Conservation (phyloP, 23 red algal genomes). For the Gracilaria domingensis region DNA sequence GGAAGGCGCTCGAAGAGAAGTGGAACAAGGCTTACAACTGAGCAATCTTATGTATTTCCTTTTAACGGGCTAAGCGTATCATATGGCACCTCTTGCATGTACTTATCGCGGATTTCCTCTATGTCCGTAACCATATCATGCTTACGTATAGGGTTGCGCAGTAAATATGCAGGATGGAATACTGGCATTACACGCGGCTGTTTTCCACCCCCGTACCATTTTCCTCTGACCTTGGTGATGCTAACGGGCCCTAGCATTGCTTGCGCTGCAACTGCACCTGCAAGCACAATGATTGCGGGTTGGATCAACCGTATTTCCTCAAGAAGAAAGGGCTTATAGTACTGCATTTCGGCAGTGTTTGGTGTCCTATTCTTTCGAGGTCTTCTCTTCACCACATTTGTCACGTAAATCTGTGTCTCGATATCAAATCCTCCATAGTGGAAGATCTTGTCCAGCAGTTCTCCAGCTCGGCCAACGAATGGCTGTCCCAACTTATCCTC, state of each 20-base stretch:
- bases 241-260: constrained; percentile 54
- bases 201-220: constrained; percentile 45
- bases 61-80: constrained; percentile 40
- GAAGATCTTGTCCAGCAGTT: constrained; percentile 83
- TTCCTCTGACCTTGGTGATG: constrained; percentile 64
- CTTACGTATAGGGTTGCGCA: constrained; percentile 64
- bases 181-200: constrained; percentile 56
- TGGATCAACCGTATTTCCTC: constrained; percentile 79
- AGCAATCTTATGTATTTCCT: neutral
- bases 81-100: constrained; percentile 52
- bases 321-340: constrained; percentile 70
- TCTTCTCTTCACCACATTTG: constrained; percentile 83
- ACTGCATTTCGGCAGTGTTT: constrained; percentile 58
- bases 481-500: constrained; percentile 72
- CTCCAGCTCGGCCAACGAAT: constrained; percentile 75
- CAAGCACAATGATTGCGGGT: constrained; percentile 61
- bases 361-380: constrained; percentile 70
- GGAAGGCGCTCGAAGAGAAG: constrained; percentile 77
- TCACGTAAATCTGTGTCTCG: constrained; percentile 74
- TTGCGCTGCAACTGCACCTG: constrained; percentile 56
- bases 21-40: constrained; percentile 61
- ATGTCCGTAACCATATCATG: constrained; percentile 75
- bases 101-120: constrained; percentile 61
- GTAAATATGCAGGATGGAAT: constrained; percentile 80
- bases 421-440: constrained; percentile 69